Percentiles rank a stretch among this genome's conserved stretches.
phyloP scores from a whole-genome alignment of 148 eudicot species.

The Cornus florida region DNA sequence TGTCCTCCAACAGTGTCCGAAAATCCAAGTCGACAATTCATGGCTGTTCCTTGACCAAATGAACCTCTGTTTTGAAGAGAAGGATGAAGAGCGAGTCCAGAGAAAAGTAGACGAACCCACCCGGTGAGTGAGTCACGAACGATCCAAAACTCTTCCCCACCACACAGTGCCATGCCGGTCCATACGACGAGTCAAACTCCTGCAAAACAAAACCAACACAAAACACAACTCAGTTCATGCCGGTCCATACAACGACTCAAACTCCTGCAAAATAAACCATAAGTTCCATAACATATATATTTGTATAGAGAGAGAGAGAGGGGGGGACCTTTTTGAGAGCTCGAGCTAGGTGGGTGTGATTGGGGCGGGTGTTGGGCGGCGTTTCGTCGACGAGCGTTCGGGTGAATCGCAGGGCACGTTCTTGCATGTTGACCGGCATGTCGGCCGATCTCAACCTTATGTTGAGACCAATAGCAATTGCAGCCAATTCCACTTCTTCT shows the following conservation, averaged over 20 bases:
- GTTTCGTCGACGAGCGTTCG: slow-evolving; percentile 28
- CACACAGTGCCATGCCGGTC: slow-evolving; percentile 51
- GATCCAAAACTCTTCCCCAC: slow-evolving; percentile 54
- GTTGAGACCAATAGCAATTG: slow-evolving; percentile 23
- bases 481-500: slow-evolving; percentile 22
- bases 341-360: slow-evolving; percentile 35
- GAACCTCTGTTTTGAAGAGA: slow-evolving; percentile 50
- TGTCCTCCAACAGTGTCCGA: too few species aligned
- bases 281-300: not conserved
- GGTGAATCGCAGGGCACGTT: slow-evolving; percentile 33
- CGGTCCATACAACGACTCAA: slow-evolving; percentile 39
- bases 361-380: slow-evolving; percentile 19
- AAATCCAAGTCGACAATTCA: not conserved
- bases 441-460: slow-evolving; percentile 30
- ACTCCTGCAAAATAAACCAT: slow-evolving; percentile 26
- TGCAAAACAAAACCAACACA: not conserved
- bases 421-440: slow-evolving; percentile 38
- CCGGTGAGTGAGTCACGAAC: slow-evolving; percentile 49
- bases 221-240: slow-evolving; percentile 7
- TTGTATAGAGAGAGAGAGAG: not conserved
- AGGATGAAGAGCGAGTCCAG: slow-evolving; percentile 34
- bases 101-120: slow-evolving; percentile 47
- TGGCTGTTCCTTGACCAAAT: slow-evolving; percentile 15
- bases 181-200: slow-evolving; percentile 45
- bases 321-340: slow-evolving; percentile 33